phyloP scores from a whole-genome alignment of 768 basidiomycete genomes.

The Phylloporus arenicola region DNA sequence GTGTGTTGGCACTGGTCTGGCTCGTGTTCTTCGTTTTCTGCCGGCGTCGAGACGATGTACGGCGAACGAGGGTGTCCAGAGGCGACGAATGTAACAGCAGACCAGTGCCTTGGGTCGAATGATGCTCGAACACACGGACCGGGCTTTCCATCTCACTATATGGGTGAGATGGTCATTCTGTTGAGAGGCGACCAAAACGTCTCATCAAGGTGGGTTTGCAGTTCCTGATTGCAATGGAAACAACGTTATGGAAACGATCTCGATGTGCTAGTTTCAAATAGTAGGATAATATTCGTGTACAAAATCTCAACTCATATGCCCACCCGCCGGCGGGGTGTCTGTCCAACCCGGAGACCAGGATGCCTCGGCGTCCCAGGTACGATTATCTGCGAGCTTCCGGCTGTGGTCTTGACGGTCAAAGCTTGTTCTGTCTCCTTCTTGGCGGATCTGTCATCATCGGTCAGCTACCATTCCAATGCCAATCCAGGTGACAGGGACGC shows the following conservation, averaged over 20 bases:
- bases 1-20: conserved; percentile 2
- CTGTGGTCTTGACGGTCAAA: conserved; percentile 47
- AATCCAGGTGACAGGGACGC: conserved; percentile 1
- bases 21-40: conserved; percentile 16
- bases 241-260: neutral
- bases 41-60: conserved; percentile 43
- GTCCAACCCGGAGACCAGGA: conserved; percentile 58
- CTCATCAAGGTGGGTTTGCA: neutral
- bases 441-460: conserved; percentile 41
- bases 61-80: conserved; percentile 51
- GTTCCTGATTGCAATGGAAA: conserved; percentile 3
- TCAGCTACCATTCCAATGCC: neutral
- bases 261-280: neutral
- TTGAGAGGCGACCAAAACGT: conserved; percentile 1
- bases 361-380: conserved; percentile 79
- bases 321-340: conserved; percentile 69
- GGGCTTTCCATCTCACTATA: conserved; percentile 17
- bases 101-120: conserved; percentile 22
- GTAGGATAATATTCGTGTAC: neutral
- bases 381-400: conserved; percentile 59
- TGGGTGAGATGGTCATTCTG: conserved; percentile 8
- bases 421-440: conserved; percentile 60
- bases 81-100: conserved; percentile 45
- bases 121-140: conserved; percentile 11
- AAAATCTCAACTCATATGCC: conserved; percentile 47